Evolutionary conservation across 129 eudicot species (phyloP).

Genomic region (Tagetes patula): DNA sequence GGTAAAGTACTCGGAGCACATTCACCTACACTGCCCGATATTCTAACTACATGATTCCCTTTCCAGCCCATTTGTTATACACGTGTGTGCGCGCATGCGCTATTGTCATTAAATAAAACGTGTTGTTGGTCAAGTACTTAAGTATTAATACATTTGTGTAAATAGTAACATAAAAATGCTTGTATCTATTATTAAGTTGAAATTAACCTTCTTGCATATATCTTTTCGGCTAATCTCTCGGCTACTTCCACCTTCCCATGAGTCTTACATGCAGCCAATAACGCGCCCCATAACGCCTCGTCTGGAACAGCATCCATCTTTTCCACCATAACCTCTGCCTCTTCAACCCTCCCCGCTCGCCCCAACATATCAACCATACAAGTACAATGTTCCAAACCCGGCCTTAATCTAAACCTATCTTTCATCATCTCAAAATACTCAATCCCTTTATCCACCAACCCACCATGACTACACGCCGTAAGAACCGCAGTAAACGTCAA

Average conservation of each 20-base stretch:
- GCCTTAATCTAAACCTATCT: conserved; percentile 34
- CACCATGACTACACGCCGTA: conserved; percentile 48
- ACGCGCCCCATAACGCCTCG: conserved; percentile 42
- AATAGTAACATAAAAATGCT: background rate
- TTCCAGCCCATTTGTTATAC: conserved; percentile 6
- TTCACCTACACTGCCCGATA: conserved; percentile 63
- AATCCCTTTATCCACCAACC: conserved; percentile 48
- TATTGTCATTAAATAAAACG: background rate
- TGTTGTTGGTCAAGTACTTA: background rate
- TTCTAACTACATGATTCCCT: conserved; percentile 61
- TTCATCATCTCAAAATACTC: conserved; percentile 52
- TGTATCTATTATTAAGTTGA: background rate
- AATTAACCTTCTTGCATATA: conserved; percentile 26
- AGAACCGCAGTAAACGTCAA: conserved; percentile 30
- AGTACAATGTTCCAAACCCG: conserved; percentile 51
- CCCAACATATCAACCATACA: conserved; percentile 77
- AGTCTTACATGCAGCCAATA: conserved; percentile 49
- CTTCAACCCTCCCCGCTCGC: conserved; percentile 51
- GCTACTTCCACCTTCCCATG: conserved; percentile 52
- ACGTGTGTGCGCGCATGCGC: background rate
- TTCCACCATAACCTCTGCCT: conserved; percentile 31
- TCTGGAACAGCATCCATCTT: conserved; percentile 44
- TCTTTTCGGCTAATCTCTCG: conserved; percentile 48
- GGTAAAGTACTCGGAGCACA: conserved; percentile 76
- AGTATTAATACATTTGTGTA: background rate